Evolutionary conservation across 352 stramenopile genomes (phyloP).

Genomic region (Chrysophaeum taylorii): DNA sequence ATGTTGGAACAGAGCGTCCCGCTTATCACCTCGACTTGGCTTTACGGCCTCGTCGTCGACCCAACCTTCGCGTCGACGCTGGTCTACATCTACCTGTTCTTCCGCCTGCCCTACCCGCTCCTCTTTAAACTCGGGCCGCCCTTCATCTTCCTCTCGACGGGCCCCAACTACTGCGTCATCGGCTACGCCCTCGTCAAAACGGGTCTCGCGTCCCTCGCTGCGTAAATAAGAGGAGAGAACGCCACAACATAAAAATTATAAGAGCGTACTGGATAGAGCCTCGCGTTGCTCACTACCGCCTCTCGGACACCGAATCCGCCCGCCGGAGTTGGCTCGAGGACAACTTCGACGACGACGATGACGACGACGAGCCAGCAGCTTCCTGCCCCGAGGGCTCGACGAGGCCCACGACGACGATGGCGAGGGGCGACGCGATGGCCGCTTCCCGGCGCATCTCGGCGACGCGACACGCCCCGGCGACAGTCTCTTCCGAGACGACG

Average conservation of each 20-base stretch:
- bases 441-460: background rate
- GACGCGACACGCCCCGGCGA: background rate
- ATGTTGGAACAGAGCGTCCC: background rate
- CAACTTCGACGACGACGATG: too few species aligned
- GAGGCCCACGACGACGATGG: background rate
- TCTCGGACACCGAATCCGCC: too few species aligned
- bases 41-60: background rate
- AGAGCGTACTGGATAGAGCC: too few species aligned
- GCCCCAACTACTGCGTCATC: background rate
- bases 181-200: too few species aligned
- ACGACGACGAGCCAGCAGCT: too few species aligned
- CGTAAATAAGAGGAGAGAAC: too few species aligned
- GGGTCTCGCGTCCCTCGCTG: too few species aligned
- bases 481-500: background rate
- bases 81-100: background rate
- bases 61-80: background rate
- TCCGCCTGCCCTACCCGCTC: background rate
- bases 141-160: background rate
- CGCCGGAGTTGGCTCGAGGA: too few species aligned
- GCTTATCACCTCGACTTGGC: background rate
- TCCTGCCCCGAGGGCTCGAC: too few species aligned
- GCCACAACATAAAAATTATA: too few species aligned
- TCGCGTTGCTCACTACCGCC: too few species aligned
- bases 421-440: background rate
- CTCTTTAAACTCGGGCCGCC: background rate